Percentiles rank a stretch among this genome's conserved stretches.
phyloP scores from a whole-genome alignment of 306 rosid genomes.

The Arachis hypogaea region DNA sequence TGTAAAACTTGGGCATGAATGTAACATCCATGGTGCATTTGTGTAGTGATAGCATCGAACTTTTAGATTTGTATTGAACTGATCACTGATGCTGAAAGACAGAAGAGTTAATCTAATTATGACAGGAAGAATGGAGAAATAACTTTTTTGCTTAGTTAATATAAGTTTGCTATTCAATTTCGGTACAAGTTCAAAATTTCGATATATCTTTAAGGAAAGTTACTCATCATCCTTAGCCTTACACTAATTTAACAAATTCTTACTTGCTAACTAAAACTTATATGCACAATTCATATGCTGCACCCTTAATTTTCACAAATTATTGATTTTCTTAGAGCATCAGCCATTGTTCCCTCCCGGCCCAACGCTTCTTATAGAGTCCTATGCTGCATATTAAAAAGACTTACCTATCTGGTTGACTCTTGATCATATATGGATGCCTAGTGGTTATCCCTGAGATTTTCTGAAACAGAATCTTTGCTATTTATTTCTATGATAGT shows the following conservation, averaged over 20 bases:
- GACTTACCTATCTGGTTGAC: background rate
- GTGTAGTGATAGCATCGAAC: background rate
- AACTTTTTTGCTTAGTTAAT: too few relatives aligned
- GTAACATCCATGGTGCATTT: background rate
- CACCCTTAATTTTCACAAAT: constrained; percentile 9
- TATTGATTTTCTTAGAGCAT: background rate
- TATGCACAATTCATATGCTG: constrained; percentile 1
- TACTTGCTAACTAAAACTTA: background rate
- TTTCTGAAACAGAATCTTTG: constrained; percentile 27
- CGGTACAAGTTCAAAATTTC: background rate
- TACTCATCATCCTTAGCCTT: background rate
- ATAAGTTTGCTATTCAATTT: background rate
- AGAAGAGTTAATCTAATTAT: background rate
- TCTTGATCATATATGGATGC: constrained; percentile 23
- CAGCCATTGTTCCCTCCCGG: background rate
- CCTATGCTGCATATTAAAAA: constrained; percentile 1
- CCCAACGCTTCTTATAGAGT: constrained; percentile 11
- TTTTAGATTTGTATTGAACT: background rate
- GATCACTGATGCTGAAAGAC: constrained; percentile 13
- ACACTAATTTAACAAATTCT: background rate
- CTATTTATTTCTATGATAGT: constrained; percentile 13
- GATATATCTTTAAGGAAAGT: constrained; percentile 3
- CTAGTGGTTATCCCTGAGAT: constrained; percentile 15
- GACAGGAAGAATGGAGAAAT: background rate
- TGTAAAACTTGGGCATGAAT: background rate